phyloP scores from a whole-genome alignment of 257 asterid species.

The Solanum medicagineum region DNA sequence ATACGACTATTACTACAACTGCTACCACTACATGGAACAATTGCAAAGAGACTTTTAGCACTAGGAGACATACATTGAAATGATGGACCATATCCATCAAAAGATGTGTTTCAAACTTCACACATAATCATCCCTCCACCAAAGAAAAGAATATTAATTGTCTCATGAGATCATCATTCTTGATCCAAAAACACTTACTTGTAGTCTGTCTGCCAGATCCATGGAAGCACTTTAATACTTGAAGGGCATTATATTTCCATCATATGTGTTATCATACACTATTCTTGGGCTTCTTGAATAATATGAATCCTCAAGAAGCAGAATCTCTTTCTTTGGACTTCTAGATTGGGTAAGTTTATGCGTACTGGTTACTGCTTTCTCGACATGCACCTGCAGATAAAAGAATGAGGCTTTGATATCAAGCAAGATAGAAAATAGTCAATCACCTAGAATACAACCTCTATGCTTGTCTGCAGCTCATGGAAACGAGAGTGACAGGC shows the following conservation, averaged over 20 bases:
- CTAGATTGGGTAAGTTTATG: no score
- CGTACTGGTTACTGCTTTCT: no score
- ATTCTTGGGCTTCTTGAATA: no score
- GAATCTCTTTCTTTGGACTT: no score
- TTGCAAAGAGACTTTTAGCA: background rate
- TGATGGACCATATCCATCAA: background rate
- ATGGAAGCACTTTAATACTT: background rate
- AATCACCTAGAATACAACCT: constrained; percentile 28
- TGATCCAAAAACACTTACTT: background rate
- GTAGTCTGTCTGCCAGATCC: background rate
- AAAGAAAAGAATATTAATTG: background rate
- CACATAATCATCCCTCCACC: background rate
- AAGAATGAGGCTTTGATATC: background rate
- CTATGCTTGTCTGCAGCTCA: constrained; percentile 28
- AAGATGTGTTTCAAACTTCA: background rate
- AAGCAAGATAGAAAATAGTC: background rate
- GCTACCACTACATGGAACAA: background rate
- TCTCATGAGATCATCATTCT: background rate
- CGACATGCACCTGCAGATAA: no score
- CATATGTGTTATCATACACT: background rate
- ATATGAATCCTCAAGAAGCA: no score
- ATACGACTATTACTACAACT: background rate
- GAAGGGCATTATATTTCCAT: background rate
- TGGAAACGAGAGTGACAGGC: constrained; percentile 48
- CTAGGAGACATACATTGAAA: background rate